Conservation (phyloP, 2,329 filamentous ascomycete species). For the Podosphaera fusca region DNA sequence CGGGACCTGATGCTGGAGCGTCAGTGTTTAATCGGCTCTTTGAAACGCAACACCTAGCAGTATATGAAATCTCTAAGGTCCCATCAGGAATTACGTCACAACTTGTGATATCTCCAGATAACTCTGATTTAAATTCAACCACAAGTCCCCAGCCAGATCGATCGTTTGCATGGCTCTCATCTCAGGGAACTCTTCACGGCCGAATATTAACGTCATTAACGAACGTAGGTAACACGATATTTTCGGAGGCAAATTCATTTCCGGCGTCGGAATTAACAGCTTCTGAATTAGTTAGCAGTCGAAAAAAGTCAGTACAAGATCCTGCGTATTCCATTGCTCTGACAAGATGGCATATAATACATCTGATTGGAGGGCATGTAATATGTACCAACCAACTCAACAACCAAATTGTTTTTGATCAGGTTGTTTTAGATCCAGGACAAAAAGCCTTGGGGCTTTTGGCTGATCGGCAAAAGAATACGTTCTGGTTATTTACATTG, state of each 20-base stretch:
- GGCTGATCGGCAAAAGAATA: conserved; percentile 82
- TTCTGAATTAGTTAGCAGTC: conserved; percentile 40
- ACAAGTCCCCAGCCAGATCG: conserved; percentile 40
- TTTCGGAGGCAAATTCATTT: conserved; percentile 58
- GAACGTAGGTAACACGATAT: conserved; percentile 42
- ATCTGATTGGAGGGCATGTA: conserved; percentile 59
- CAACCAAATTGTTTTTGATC: conserved; percentile 67
- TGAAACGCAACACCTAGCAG: conserved; percentile 57
- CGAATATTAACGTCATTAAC: conserved; percentile 40
- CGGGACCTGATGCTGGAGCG: conserved; percentile 53
- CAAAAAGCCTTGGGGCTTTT: conserved; percentile 66
- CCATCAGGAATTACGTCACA: conserved; percentile 36
- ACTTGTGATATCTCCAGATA: conserved; percentile 56
- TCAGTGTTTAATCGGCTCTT: conserved; percentile 77
- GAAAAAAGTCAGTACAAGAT: conserved; percentile 43
- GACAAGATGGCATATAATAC: conserved; percentile 83
- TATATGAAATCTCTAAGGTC: conserved; percentile 46
- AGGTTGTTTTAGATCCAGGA: conserved; percentile 58
- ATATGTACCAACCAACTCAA: conserved; percentile 74
- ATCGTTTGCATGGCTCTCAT: conserved; percentile 74
- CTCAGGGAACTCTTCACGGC: conserved; percentile 75
- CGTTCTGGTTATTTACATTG: conserved; percentile 86
- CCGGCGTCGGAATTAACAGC: conserved; percentile 49
- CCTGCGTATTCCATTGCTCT: conserved; percentile 58
- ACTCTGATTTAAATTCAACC: conserved; percentile 24